These are phyloP conservation scores for Xylaria venustula DNA, from an alignment of 495 filamentous ascomycete genomes.

Conservation along the genomic window DNA sequence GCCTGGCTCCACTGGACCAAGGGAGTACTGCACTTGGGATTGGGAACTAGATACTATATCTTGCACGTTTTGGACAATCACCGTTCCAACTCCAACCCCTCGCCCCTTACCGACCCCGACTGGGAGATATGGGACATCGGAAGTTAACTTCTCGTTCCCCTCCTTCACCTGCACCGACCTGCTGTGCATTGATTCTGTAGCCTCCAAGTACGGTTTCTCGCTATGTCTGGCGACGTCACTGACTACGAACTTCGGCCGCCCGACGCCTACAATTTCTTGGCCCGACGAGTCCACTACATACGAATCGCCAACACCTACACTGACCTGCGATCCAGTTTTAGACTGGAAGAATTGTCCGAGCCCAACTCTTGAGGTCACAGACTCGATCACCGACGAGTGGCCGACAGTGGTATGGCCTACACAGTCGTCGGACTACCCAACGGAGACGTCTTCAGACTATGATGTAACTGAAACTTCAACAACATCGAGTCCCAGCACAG, in stretches of 20 bases:
- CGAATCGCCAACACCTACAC: neutral
- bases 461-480: neutral
- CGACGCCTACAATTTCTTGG: neutral
- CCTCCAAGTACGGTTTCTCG: constrained; percentile 8
- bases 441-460: constrained; percentile 3
- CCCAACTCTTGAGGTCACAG: neutral
- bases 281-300: neutral
- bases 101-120: neutral
- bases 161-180: constrained; percentile 12
- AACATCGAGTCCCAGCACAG: neutral
- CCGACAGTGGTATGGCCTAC: neutral
- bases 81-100: neutral
- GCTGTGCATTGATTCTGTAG: constrained; percentile 9
- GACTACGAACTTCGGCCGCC: neutral
- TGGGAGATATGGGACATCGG: constrained; percentile 2
- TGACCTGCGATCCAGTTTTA: neutral
- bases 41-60: neutral
- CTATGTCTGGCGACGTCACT: neutral
- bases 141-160: neutral
- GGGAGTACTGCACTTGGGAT: constrained; percentile 7
- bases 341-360: neutral
- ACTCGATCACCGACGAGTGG: neutral
- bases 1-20: neutral
- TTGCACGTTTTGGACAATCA: neutral
- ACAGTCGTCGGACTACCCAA: neutral